phyloP scores from a whole-genome alignment of 2,329 filamentous ascomycete species.

The Calonectria honghensis region DNA sequence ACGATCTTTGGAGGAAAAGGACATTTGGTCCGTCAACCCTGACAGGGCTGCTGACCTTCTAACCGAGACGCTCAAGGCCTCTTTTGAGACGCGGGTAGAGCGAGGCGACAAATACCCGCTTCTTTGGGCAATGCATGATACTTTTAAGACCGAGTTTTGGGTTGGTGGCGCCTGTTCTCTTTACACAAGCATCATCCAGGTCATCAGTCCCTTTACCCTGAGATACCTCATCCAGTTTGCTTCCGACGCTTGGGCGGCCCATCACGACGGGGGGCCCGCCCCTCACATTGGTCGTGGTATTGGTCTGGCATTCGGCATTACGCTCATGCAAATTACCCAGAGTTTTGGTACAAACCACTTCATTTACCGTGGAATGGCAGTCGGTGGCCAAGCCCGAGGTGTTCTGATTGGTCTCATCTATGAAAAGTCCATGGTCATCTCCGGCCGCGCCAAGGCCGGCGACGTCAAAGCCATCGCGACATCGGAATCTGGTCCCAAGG shows the following conservation, averaged over 20 bases:
- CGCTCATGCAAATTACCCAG: slow-evolving; percentile 88
- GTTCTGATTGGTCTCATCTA: slow-evolving; percentile 92
- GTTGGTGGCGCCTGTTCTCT: slow-evolving; percentile 88
- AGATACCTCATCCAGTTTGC: slow-evolving; percentile 92
- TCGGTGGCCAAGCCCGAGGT: slow-evolving; percentile 88
- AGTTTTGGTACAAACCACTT: slow-evolving; percentile 91
- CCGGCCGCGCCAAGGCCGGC: slow-evolving; percentile 90
- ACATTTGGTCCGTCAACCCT: slow-evolving; percentile 93
- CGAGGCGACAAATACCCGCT: slow-evolving; percentile 84
- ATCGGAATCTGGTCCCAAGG: slow-evolving; percentile 66
- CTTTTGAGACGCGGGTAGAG: slow-evolving; percentile 81
- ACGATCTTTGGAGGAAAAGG: slow-evolving; percentile 86
- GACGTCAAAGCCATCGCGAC: slow-evolving; percentile 66
- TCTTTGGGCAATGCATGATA: slow-evolving; percentile 88
- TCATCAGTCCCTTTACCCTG: slow-evolving; percentile 89
- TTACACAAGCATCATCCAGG: slow-evolving; percentile 82
- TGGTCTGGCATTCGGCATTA: slow-evolving; percentile 89
- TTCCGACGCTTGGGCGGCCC: slow-evolving; percentile 83
- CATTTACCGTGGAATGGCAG: slow-evolving; percentile 93
- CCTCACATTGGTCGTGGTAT: slow-evolving; percentile 86
- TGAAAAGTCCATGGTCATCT: slow-evolving; percentile 93
- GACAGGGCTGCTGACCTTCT: slow-evolving; percentile 82
- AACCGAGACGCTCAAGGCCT: slow-evolving; percentile 77
- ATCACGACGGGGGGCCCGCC: slow-evolving; percentile 66
- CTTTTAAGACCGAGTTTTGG: slow-evolving; percentile 89